Conservation (phyloP, 73 alveolate species). For the Paramecium biaurelia region DNA sequence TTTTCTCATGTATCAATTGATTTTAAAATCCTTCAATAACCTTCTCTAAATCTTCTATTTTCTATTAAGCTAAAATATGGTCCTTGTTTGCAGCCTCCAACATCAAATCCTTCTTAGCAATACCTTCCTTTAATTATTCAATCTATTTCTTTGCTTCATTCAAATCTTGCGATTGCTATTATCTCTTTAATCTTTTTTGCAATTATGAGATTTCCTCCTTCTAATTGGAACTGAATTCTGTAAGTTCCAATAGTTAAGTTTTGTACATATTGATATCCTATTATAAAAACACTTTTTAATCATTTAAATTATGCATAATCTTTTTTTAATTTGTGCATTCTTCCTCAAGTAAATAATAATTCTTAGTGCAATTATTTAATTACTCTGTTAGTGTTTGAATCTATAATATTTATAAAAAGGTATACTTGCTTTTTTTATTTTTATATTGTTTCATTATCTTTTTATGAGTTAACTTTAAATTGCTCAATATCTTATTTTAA, state of each 20-base stretch:
- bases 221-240: not conserved
- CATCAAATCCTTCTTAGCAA: not conserved
- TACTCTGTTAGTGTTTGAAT: not conserved
- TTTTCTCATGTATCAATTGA: conserved; percentile 4
- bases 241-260: not conserved
- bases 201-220: not conserved
- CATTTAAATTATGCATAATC: not conserved
- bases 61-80: not conserved
- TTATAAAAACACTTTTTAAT: not conserved
- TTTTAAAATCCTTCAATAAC: not conserved
- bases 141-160: conserved; percentile 7
- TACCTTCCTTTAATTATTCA: not conserved
- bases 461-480: not conserved
- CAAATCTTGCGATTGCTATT: not conserved
- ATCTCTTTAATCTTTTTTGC: not conserved
- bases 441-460: not conserved
- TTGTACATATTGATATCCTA: conserved; percentile 29
- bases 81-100: not conserved
- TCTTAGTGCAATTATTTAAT: not conserved
- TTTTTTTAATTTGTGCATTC: not conserved
- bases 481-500: not conserved
- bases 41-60: not conserved
- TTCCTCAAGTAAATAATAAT: not conserved
- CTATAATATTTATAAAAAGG: not conserved
- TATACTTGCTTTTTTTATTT: not conserved